A percentile compares a stretch with the other conserved stretches of the same genome.
Evolutionary conservation across 192 early-diverging fungal genomes (phyloP).

Genomic region (Coemansia sp.): DNA sequence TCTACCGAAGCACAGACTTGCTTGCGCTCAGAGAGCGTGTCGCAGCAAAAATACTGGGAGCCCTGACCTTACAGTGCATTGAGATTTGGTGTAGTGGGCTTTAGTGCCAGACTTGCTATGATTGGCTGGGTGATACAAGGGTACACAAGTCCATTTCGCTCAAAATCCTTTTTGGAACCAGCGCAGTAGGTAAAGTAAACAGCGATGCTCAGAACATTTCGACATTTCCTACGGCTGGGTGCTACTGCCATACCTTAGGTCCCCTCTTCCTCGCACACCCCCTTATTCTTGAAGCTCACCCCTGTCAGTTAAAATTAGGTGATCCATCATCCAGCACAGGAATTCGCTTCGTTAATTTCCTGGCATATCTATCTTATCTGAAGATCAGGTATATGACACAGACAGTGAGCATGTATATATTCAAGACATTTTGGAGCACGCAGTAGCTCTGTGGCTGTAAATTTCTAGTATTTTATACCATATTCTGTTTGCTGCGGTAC

Average conservation of each 20-base stretch:
- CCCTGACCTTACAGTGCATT: conserved; percentile 3
- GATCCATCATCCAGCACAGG: too few species aligned
- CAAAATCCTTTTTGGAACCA: neutral
- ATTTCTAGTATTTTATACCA: too few species aligned
- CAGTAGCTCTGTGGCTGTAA: too few species aligned
- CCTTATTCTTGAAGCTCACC: neutral
- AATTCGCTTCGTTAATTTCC: too few species aligned
- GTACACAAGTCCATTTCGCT: neutral
- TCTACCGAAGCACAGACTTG: too few species aligned
- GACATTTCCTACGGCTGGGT: neutral
- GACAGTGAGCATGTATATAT: too few species aligned
- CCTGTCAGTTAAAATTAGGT: too few species aligned
- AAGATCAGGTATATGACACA: too few species aligned
- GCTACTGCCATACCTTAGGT: too few species aligned
- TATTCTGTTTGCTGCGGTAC: too few species aligned
- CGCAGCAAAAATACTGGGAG: neutral
- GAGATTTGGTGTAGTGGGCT: neutral
- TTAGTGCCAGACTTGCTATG: neutral
- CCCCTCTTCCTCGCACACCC: neutral
- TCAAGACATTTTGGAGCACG: too few species aligned
- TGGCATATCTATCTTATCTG: too few species aligned
- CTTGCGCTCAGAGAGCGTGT: neutral
- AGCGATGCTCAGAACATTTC: neutral
- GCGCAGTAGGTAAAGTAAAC: conserved; percentile 4
- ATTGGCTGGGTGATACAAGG: neutral